phyloP scores from a whole-genome alignment of 2,329 filamentous ascomycete genomes.

The Xylariaceae sp. region DNA sequence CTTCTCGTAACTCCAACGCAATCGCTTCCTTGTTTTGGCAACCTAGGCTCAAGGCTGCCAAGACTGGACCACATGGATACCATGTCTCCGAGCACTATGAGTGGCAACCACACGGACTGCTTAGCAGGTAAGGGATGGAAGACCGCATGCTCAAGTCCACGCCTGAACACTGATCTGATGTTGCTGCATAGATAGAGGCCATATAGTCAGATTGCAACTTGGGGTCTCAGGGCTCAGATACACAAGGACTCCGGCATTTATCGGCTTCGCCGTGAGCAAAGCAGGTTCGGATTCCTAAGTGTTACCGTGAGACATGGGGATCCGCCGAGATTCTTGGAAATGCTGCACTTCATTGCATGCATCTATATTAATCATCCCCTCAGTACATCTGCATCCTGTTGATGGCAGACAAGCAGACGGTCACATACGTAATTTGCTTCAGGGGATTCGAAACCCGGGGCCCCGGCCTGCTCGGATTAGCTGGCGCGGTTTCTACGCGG shows the following conservation, averaged over 20 bases:
- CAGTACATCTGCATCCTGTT: neutral
- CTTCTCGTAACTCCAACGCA: no score
- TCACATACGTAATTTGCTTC: neutral
- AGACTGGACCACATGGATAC: neutral
- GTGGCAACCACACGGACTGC: neutral
- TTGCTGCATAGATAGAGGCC: neutral
- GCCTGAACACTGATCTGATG: neutral
- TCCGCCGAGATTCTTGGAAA: conserved; percentile 6
- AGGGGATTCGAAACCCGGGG: neutral
- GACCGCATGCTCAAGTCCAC: neutral
- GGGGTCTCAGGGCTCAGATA: neutral
- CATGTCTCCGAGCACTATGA: neutral
- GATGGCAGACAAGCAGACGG: neutral
- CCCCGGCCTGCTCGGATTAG: neutral
- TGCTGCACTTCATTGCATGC: conserved; percentile 1
- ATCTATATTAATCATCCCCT: conserved; percentile 1
- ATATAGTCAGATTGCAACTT: neutral
- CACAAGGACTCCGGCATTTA: neutral
- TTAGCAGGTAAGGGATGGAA: neutral
- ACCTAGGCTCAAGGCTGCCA: no score
- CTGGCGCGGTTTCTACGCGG: no score
- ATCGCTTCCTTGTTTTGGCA: no score
- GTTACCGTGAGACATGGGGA: neutral
- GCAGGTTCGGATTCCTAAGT: neutral
- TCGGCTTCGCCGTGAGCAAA: conserved; percentile 3